Evolutionary conservation across 2,329 filamentous ascomycete genomes (phyloP).

Genomic region (Scorias spongiosa): DNA sequence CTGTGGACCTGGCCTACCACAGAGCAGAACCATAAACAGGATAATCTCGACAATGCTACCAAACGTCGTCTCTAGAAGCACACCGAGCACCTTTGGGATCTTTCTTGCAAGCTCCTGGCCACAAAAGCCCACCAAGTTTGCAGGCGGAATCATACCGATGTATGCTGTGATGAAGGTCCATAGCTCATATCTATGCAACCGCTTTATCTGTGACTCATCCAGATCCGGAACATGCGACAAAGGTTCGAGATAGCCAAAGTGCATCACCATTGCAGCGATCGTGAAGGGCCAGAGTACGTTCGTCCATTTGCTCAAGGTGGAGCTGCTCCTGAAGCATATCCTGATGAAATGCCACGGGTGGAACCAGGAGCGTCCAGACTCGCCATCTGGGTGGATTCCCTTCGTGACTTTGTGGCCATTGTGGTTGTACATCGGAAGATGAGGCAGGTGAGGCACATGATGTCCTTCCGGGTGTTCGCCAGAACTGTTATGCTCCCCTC

Average conservation of each 20-base stretch:
- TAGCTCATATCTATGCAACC: constrained; percentile 10
- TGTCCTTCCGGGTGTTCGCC: not conserved
- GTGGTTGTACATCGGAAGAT: constrained; percentile 26
- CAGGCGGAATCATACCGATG: constrained; percentile 35
- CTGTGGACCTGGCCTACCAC: constrained; percentile 10
- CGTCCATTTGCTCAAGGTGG: constrained; percentile 30
- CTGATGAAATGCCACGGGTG: constrained; percentile 27
- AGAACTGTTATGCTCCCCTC: not conserved
- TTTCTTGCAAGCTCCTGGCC: constrained; percentile 59
- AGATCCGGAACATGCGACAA: not conserved
- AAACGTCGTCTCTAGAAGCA: constrained; percentile 38
- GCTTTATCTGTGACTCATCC: not conserved
- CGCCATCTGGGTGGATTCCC: constrained; percentile 30
- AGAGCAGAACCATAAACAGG: constrained; percentile 60
- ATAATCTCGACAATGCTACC: constrained; percentile 69
- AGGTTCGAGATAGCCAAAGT: constrained; percentile 28
- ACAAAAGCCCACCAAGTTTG: constrained; percentile 42
- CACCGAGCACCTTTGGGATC: constrained; percentile 55
- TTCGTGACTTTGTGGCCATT: constrained; percentile 28
- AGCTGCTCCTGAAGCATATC: constrained; percentile 31
- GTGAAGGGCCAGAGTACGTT: constrained; percentile 37
- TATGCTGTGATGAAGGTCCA: constrained; percentile 35
- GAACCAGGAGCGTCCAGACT: constrained; percentile 32
- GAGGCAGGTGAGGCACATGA: not conserved
- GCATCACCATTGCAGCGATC: constrained; percentile 30